Conservation (phyloP, 1,139 yeast genomes). For the Yamadazyma songkhlaensis region DNA sequence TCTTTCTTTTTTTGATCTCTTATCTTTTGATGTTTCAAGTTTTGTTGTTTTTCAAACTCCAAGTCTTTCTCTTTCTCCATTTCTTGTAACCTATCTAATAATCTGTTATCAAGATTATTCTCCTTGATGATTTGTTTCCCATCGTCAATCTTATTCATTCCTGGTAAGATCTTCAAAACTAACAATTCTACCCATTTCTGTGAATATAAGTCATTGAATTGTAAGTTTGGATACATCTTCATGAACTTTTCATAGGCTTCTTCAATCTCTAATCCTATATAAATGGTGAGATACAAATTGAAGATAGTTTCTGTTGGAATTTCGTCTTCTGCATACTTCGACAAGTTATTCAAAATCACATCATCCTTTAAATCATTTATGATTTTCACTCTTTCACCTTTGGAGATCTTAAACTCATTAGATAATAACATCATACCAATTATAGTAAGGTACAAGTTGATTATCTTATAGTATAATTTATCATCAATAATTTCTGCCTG, state of each 20-base stretch:
- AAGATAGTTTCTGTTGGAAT: slow-evolving; percentile 36
- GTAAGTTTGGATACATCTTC: slow-evolving; percentile 10
- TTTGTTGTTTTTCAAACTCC: slow-evolving; percentile 18
- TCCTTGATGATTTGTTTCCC: slow-evolving; percentile 26
- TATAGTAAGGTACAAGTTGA: slow-evolving; percentile 36
- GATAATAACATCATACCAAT: slow-evolving; percentile 28
- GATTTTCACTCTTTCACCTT: slow-evolving; percentile 15
- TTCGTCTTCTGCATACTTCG: slow-evolving; percentile 18
- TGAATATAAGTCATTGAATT: slow-evolving; percentile 19
- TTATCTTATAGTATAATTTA: slow-evolving; percentile 30
- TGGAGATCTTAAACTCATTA: slow-evolving; percentile 15
- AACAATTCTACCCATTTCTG: slow-evolving; percentile 30
- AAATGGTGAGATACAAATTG: slow-evolving; percentile 29
- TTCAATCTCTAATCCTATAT: slow-evolving; percentile 16
- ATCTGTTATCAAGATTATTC: slow-evolving; percentile 17
- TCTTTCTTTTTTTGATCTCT: slow-evolving; percentile 23
- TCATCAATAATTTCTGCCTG: slow-evolving; percentile 26
- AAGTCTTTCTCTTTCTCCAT: slow-evolving; percentile 17
- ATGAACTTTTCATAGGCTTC: slow-evolving; percentile 10
- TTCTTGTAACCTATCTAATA: slow-evolving; percentile 16
- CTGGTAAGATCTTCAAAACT: slow-evolving; percentile 37
- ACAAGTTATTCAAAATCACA: slow-evolving; percentile 22
- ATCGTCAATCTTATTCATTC: slow-evolving; percentile 23
- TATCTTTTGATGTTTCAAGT: slow-evolving; percentile 20
- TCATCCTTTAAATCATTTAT: slow-evolving; percentile 19